A percentile compares a stretch with the other conserved stretches of the same genome.
Conservation (phyloP, 495 filamentous ascomycete species). For the Penicillium daleae region DNA sequence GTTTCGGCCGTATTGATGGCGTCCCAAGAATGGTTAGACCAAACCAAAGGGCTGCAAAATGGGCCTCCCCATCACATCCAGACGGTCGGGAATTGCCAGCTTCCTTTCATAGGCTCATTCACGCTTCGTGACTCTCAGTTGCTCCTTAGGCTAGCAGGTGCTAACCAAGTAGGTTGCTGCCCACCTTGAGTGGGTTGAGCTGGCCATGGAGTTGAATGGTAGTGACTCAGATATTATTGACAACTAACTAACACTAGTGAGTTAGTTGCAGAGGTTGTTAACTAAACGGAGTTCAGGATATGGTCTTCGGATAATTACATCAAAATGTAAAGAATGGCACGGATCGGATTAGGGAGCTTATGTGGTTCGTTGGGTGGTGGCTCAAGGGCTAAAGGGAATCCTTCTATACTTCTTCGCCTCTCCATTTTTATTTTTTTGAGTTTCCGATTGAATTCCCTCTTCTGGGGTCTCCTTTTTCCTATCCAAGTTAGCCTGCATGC, state of each 20-base stretch:
- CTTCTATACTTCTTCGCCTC: neutral
- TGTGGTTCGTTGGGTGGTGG: neutral
- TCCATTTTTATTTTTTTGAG: neutral
- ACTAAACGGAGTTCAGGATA: neutral
- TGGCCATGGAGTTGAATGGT: neutral
- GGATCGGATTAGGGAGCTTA: neutral
- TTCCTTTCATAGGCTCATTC: constrained; percentile 1
- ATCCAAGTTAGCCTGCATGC: constrained; percentile 12
- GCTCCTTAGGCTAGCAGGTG: neutral
- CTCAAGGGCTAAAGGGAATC: neutral
- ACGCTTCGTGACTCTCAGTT: neutral
- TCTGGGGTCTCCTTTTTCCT: constrained; percentile 7
- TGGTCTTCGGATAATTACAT: neutral
- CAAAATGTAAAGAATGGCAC: too few species aligned
- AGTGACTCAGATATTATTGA: neutral
- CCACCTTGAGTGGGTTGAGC: neutral
- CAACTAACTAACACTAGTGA: too few species aligned
- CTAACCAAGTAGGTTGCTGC: neutral
- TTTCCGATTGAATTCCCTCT: neutral
- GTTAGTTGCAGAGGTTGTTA: too few species aligned
- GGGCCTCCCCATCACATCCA: constrained; percentile 1
- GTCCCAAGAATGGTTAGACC: neutral
- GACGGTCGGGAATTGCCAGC: neutral
- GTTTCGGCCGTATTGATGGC: constrained; percentile 4
- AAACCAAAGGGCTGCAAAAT: constrained; percentile 7